Percentiles rank a stretch among this genome's conserved stretches.
Evolutionary conservation across 371 early-diverging fungal species (phyloP).

Genomic region (Amoeboaphelidium protococcarum): DNA sequence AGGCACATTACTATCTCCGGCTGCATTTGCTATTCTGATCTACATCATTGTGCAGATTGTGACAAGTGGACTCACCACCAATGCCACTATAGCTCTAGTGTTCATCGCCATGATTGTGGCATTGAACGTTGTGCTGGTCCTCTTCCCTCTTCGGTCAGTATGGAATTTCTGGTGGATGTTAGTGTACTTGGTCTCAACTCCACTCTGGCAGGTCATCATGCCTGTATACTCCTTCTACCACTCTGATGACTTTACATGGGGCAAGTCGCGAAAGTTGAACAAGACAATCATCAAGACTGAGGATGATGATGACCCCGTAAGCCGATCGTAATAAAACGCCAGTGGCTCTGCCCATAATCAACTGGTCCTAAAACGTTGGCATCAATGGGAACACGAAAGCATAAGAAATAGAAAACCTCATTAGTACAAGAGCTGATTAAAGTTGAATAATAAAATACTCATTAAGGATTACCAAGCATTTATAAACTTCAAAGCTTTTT

Average conservation of each 20-base stretch:
- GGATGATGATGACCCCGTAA: slow-evolving; percentile 16
- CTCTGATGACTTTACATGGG: slow-evolving; percentile 24
- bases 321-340: background rate
- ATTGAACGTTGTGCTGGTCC: background rate
- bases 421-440: too few relatives aligned
- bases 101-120: slow-evolving; percentile 11
- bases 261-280: slow-evolving; percentile 23
- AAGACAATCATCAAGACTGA: too few relatives aligned
- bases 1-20: too few relatives aligned
- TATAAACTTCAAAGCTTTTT: too few relatives aligned
- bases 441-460: too few relatives aligned
- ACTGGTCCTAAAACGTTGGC: background rate
- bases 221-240: slow-evolving; percentile 23
- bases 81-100: too few relatives aligned
- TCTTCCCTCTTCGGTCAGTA: background rate
- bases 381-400: background rate
- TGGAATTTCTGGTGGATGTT: slow-evolving; percentile 15
- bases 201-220: slow-evolving; percentile 8
- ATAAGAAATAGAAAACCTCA: background rate
- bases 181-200: slow-evolving; percentile 12
- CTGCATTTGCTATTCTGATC: too few relatives aligned
- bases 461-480: too few relatives aligned
- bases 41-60: too few relatives aligned
- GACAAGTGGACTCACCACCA: too few relatives aligned
- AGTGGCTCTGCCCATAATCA: background rate